A percentile compares a stretch with the other conserved stretches of the same genome.
These are phyloP conservation scores for Sideroxylon spinosum DNA, from an alignment of 179 eudicot genomes.

Conservation along the genomic window DNA sequence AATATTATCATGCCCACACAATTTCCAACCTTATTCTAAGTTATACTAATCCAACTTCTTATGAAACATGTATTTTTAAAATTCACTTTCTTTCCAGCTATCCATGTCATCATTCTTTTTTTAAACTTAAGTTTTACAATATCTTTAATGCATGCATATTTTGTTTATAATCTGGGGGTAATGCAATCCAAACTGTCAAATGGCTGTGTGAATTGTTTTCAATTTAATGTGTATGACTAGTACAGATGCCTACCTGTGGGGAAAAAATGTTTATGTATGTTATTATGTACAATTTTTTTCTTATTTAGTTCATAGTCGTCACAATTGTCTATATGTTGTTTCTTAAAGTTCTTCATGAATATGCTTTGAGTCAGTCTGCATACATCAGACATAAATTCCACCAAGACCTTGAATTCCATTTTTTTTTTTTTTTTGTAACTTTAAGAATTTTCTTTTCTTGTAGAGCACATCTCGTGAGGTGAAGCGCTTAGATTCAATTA, in stretches of 20 bases:
- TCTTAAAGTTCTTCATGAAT: background rate
- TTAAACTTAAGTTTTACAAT: background rate
- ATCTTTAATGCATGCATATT: too few relatives aligned
- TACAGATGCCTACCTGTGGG: too few relatives aligned
- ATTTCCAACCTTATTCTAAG: too few relatives aligned
- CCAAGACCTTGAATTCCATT: background rate
- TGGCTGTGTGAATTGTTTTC: background rate
- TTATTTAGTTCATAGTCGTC: background rate
- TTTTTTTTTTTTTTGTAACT: background rate
- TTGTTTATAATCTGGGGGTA: background rate
- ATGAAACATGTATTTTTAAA: too few relatives aligned
- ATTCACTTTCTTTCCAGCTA: background rate
- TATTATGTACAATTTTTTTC: background rate
- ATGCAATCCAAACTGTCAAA: background rate
- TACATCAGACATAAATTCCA: background rate
- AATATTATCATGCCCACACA: too few relatives aligned
- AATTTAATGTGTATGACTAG: background rate
- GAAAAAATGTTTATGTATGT: too few relatives aligned
- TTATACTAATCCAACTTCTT: too few relatives aligned
- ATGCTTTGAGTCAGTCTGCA: background rate
- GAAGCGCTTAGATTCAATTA: constrained; percentile 68
- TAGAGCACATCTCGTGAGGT: constrained; percentile 85
- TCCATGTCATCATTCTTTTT: background rate
- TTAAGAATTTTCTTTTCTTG: constrained; percentile 5
- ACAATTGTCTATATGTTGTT: background rate